Evolutionary conservation across 176 grass and related monocot species (phyloP).

Genomic region (Paspalum vaginatum): DNA sequence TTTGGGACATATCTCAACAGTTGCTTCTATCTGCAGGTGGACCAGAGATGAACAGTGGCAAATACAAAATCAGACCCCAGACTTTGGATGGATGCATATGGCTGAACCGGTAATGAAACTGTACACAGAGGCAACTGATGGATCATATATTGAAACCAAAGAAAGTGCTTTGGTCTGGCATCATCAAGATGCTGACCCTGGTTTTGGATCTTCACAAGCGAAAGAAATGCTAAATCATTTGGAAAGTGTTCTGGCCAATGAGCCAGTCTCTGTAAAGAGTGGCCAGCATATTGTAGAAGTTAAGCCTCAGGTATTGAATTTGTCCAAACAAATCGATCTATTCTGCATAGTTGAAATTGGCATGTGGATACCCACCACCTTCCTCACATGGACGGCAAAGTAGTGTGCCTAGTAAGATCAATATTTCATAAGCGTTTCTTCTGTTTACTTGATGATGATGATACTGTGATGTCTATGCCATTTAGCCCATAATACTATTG

Average conservation of each 20-base stretch:
- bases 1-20: slow-evolving; percentile 19
- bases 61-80: slow-evolving; percentile 47
- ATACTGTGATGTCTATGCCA: neutral
- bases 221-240: slow-evolving; percentile 56
- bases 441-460: slow-evolving; percentile 4
- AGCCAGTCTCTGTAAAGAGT: slow-evolving; percentile 53
- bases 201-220: slow-evolving; percentile 60
- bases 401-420: neutral
- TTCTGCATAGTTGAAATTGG: neutral
- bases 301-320: slow-evolving; percentile 49
- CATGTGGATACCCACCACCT: neutral
- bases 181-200: slow-evolving; percentile 66
- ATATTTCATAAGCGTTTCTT: neutral
- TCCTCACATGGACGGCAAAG: slow-evolving; percentile 9
- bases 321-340: slow-evolving; percentile 14
- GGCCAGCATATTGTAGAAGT: slow-evolving; percentile 57
- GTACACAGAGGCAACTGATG: slow-evolving; percentile 70
- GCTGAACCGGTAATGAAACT: slow-evolving; percentile 68
- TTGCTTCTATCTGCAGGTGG: slow-evolving; percentile 46
- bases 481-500: neutral
- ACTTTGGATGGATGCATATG: slow-evolving; percentile 69
- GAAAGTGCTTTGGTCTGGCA: slow-evolving; percentile 79
- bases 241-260: slow-evolving; percentile 46
- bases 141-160: slow-evolving; percentile 70
- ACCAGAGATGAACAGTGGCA: slow-evolving; percentile 59